Percentiles rank a stretch among this genome's conserved stretches.
These are phyloP conservation scores for Cytospora mali DNA, from an alignment of 2,329 filamentous ascomycete species.

Conservation along the genomic window DNA sequence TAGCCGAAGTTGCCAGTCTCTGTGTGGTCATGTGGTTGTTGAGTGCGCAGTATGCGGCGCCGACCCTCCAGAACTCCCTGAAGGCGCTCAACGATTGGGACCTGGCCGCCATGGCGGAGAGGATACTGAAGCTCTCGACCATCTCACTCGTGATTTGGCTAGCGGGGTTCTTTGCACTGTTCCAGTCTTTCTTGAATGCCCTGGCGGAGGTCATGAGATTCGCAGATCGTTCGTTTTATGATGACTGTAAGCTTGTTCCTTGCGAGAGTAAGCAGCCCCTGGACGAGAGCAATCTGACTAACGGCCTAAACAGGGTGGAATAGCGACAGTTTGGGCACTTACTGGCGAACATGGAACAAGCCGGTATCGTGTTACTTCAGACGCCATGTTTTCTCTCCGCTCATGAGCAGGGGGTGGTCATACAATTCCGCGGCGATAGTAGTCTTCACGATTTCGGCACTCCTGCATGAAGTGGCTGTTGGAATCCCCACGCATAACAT, in stretches of 20 bases:
- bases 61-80: constrained; percentile 85
- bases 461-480: constrained; percentile 90
- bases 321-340: constrained; percentile 77
- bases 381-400: constrained; percentile 85
- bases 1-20: constrained; percentile 75
- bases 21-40: constrained; percentile 94
- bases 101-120: constrained; percentile 79
- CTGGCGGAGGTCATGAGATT: constrained; percentile 89
- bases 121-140: constrained; percentile 91
- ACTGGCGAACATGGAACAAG: constrained; percentile 98
- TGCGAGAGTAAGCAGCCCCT: no score
- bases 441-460: constrained; percentile 85
- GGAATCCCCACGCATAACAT: constrained; percentile 94
- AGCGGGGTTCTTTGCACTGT: constrained; percentile 93
- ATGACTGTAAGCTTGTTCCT: constrained; percentile 63
- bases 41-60: constrained; percentile 90
- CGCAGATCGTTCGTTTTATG: constrained; percentile 92
- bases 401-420: constrained; percentile 82
- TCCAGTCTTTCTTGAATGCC: constrained; percentile 90
- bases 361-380: constrained; percentile 97
- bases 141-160: constrained; percentile 97
- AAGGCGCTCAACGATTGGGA: constrained; percentile 83
- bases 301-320: constrained; percentile 70
- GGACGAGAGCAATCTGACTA: not conserved
- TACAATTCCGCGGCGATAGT: constrained; percentile 70